These are phyloP conservation scores for Colletotrichum viniferum DNA, from an alignment of 2,329 filamentous ascomycete genomes.

Conservation along the genomic window DNA sequence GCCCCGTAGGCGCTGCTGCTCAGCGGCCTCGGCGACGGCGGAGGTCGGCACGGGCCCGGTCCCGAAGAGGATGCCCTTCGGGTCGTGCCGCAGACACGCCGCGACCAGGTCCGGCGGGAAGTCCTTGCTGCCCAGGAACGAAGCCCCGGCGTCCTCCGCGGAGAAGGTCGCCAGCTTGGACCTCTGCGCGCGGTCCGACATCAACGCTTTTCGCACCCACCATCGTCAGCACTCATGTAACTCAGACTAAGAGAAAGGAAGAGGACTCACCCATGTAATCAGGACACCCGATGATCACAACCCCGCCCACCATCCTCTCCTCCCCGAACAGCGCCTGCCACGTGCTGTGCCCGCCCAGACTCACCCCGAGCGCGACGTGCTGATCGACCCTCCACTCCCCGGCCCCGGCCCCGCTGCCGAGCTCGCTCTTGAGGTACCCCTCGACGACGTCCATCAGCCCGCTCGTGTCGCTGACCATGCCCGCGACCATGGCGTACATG, in stretches of 20 bases:
- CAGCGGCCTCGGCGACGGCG: constrained; percentile 29
- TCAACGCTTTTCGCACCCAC: constrained; percentile 48
- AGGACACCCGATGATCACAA: constrained; percentile 86
- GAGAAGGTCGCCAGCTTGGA: constrained; percentile 70
- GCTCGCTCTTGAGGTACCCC: constrained; percentile 71
- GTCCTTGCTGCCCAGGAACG: constrained; percentile 77
- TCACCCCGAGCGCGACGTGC: constrained; percentile 81
- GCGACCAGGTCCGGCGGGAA: constrained; percentile 75
- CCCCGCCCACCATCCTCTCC: constrained; percentile 75
- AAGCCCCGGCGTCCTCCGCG: constrained; percentile 55
- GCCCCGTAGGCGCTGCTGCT: constrained; percentile 47
- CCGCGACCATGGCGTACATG: constrained; percentile 82
- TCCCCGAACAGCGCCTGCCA: constrained; percentile 87
- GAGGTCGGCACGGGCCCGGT: constrained; percentile 35
- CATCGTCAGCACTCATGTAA: background rate
- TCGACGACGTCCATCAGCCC: constrained; percentile 78
- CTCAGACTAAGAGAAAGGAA: background rate
- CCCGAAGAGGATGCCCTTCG: constrained; percentile 74
- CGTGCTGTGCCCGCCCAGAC: constrained; percentile 83
- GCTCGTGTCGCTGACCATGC: constrained; percentile 76
- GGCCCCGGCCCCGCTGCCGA: constrained; percentile 15
- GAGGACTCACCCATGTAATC: constrained; percentile 72
- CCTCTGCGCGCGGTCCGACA: constrained; percentile 77
- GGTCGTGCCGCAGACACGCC: constrained; percentile 71
- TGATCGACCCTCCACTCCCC: constrained; percentile 50